Evolutionary conservation across 768 basidiomycete genomes (phyloP), one percentile per base, ranked within the genome.

Genomic region (Asterophora parasitica): DNA sequence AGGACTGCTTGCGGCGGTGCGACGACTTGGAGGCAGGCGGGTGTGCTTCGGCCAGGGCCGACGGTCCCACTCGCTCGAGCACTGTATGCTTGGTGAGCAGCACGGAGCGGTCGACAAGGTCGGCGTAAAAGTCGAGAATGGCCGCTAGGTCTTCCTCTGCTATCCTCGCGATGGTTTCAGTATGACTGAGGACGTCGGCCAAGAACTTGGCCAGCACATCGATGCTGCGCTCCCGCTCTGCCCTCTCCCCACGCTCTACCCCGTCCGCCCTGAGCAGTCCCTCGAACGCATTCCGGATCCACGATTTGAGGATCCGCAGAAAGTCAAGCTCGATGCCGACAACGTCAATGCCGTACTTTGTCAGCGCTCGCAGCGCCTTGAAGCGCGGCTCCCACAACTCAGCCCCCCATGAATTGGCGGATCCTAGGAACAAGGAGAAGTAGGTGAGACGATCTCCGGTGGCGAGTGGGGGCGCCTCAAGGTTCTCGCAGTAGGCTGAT

Each of bases 321-420:
- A 88, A 58, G 31, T 70, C 65, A 7, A 68, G 60, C 62, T 89
- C 88, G 55, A 87, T 76, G 15, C 87, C 87, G 30, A 79, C 65
- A 23, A 82, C 74, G 38, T 85, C 81, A 2, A 66, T 56, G 5
- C 84, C 85, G 33, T 69, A 76, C 50, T 71, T 75, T 30, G 83
- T 83, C 43, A 91, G 70, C 3, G 83, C 78, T 4, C 76, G 66
- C 1, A 89, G 68, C 1, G 87, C 85, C 51, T 81, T 83, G 57
- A 83, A 79, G 15, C 83, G 76, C 1, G 78, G 69, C 53, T 88
- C 85, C 75, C 88, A 88, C 0, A 86, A 65, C 19, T 89, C 88
- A n/a, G 65, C 53, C 3, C 68, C 71, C 87, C 88, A 89, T 0
- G 70, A 63, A 1, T 62, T 65, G 3, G 67, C 59, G 4, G 65